Evolutionary conservation across 1,139 yeast genomes (phyloP), one percentile per base, ranked within the genome.

Genomic region (Candida glucosophila): DNA sequence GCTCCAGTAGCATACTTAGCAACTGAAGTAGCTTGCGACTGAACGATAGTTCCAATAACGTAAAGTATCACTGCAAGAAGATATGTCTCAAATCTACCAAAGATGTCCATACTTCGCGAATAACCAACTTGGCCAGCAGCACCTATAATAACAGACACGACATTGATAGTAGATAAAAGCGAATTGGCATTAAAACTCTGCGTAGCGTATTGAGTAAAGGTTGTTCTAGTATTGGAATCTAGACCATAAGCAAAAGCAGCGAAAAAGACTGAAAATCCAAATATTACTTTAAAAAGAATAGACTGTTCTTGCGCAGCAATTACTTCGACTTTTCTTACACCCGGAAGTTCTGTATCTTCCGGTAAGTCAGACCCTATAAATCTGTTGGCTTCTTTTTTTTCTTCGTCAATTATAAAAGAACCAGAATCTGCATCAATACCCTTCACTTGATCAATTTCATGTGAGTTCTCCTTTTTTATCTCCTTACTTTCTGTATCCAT

Each of bases 1-100:
- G 83, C 67, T 37, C 90, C 92, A 11, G 78, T 90, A 28, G 85
- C 79, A 40, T 72, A 79, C 19, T 75, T 57, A 34, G 73, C 67
- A 18, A 80, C 73, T 39, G 74, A 73, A 34, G 61, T 64, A 5
- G 88, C 75, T 41, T 74, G 80, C 2, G 80, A 73, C 52, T 77
- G 77, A 35, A 78, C 67, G 26, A 81, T 65, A 5, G 86, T 78
- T 17, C 92, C 92, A 24, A 80, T 60, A 11, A 66, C 67, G 41
- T 79, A 78, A 36, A 80, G 67, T 5, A 79, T 37, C 14, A 78
- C 56, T 1, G 81, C 60, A 6, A 73, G 50, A 15, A 70, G 24
- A 24, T 75, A 53, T 31, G 78, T 50, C 36, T 73, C 74, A 23
- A 75, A 48, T 42, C 92, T 70, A 19, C 90, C 90, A 45, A 77